These are phyloP conservation scores for Starmerella apis DNA, from an alignment of 805 yeast species.

Conservation along the genomic window DNA sequence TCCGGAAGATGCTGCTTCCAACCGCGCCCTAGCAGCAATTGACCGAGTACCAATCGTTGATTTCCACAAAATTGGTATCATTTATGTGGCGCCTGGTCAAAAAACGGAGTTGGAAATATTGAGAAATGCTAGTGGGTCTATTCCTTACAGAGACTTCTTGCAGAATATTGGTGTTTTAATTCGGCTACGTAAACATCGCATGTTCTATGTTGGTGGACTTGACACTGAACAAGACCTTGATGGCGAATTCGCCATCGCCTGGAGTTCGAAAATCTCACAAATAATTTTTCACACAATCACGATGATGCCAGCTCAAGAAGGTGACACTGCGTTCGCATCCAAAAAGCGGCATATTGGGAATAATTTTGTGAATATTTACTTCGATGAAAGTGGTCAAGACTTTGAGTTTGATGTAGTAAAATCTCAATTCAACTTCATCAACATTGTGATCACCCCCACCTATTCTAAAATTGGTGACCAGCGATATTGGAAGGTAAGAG, in stretches of 20 bases:
- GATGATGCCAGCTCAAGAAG: constrained; percentile 52
- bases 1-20: constrained; percentile 39
- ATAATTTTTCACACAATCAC: constrained; percentile 71
- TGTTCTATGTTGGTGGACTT: constrained; percentile 64
- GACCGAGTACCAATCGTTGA: constrained; percentile 72
- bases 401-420: constrained; percentile 61
- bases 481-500: constrained; percentile 46
- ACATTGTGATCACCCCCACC: constrained; percentile 61
- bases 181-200: constrained; percentile 44
- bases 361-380: constrained; percentile 68
- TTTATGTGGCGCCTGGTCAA: constrained; percentile 66
- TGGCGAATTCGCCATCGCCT: constrained; percentile 64
- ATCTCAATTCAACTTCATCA: constrained; percentile 75
- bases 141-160: constrained; percentile 50
- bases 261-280: constrained; percentile 64
- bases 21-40: constrained; percentile 49
- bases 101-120: constrained; percentile 52
- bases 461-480: constrained; percentile 18
- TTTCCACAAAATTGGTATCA: constrained; percentile 65
- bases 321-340: constrained; percentile 39
- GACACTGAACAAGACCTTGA: constrained; percentile 60
- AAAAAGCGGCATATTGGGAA: constrained; percentile 85
- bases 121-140: constrained; percentile 52
- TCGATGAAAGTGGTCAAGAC: constrained; percentile 59
- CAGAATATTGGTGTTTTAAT: constrained; percentile 50